phyloP scores from a whole-genome alignment of 345 rosid genomes.

The Noccaea bulbosa region DNA sequence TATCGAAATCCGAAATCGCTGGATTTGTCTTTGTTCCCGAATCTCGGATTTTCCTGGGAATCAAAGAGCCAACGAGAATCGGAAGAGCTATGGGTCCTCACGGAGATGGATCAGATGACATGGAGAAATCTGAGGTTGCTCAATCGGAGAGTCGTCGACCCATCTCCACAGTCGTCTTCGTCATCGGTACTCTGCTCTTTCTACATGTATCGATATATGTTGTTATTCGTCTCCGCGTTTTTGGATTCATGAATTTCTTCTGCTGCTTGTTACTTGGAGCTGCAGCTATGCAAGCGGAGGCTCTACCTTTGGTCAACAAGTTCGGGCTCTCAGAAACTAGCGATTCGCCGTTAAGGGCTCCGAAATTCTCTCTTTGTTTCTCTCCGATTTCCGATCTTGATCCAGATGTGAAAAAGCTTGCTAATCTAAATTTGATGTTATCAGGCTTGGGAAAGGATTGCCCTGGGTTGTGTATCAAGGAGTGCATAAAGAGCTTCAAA shows the following conservation, averaged over 20 bases:
- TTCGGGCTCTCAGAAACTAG: conserved; percentile 65
- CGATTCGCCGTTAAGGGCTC: conserved; percentile 49
- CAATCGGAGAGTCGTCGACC: conserved; percentile 40
- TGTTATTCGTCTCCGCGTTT: neutral
- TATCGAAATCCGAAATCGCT: neutral
- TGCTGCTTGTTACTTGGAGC: neutral
- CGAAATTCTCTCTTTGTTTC: neutral
- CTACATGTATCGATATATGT: neutral
- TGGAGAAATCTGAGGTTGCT: conserved; percentile 44
- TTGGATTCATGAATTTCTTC: neutral
- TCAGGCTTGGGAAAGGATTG: conserved; percentile 78
- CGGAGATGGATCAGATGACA: conserved; percentile 56
- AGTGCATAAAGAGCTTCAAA: conserved; percentile 60
- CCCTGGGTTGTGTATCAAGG: conserved; percentile 93
- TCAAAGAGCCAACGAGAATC: conserved; percentile 2
- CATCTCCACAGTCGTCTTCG: conserved; percentile 68
- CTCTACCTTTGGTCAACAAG: conserved; percentile 79
- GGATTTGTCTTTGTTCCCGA: conserved; percentile 6
- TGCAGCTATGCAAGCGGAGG: conserved; percentile 96
- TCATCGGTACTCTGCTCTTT: conserved; percentile 60
- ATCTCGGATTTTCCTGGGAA: conserved; percentile 31
- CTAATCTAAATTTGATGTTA: neutral
- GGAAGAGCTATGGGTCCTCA: conserved; percentile 56
- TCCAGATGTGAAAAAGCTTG: neutral
- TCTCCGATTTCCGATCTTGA: neutral